phyloP scores from a whole-genome alignment of 2,329 filamentous ascomycete species.

The Colletotrichum falcatum region DNA sequence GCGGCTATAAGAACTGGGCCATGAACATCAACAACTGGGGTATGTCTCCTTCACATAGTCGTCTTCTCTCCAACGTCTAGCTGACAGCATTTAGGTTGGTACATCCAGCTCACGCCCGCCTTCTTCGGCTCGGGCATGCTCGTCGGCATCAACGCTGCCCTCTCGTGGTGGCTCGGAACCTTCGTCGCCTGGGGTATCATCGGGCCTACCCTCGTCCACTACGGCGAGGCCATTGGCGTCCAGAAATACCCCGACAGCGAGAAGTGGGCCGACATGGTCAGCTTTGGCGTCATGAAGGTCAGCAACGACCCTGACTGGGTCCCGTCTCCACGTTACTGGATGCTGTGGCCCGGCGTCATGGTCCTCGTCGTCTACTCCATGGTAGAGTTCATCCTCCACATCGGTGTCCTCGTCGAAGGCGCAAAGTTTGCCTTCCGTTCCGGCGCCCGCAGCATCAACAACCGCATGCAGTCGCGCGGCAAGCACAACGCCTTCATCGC shows the following conservation, averaged over 20 bases:
- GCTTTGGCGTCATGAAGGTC: slow-evolving; percentile 49
- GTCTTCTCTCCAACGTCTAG: background rate
- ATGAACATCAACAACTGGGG: slow-evolving; percentile 69
- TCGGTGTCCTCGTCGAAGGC: slow-evolving; percentile 52
- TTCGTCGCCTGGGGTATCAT: slow-evolving; percentile 68
- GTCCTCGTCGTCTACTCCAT: slow-evolving; percentile 56
- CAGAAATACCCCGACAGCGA: slow-evolving; percentile 36
- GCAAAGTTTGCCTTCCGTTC: slow-evolving; percentile 50
- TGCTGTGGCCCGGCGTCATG: slow-evolving; percentile 58
- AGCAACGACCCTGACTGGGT: slow-evolving; percentile 46
- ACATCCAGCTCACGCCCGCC: slow-evolving; percentile 69
- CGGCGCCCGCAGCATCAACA: slow-evolving; percentile 48
- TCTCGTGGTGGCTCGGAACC: slow-evolving; percentile 69
- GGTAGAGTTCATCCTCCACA: slow-evolving; percentile 56
- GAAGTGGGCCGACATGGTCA: slow-evolving; percentile 48
- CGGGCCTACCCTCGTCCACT: slow-evolving; percentile 59
- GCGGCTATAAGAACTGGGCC: slow-evolving; percentile 61
- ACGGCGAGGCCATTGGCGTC: slow-evolving; percentile 64
- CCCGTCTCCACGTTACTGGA: slow-evolving; percentile 56
- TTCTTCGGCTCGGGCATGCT: slow-evolving; percentile 68
- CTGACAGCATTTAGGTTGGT: slow-evolving; percentile 56
- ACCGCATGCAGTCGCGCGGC: slow-evolving; percentile 48
- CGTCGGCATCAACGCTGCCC: slow-evolving; percentile 64
- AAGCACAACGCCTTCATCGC: slow-evolving; percentile 50
- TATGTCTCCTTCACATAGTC: background rate